A percentile compares a stretch with the other conserved stretches of the same genome.
Evolutionary conservation across 345 rosid genomes (phyloP).

Genomic region (Firmiana major): DNA sequence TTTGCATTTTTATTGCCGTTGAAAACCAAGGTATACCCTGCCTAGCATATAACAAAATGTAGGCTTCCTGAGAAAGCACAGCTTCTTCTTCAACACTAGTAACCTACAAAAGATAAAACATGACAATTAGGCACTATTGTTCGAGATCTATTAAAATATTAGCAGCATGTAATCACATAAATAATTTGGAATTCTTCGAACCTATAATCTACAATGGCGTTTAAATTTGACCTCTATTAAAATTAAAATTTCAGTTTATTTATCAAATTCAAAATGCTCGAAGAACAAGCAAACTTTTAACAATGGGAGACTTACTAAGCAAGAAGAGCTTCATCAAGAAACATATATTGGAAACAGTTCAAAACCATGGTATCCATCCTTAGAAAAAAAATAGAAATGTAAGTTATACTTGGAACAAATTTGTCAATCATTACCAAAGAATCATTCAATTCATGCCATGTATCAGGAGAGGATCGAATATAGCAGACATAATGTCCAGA

Average conservation of each 20-base stretch:
- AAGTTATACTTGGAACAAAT: background rate
- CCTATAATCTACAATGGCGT: background rate
- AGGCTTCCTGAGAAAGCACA: slow-evolving; percentile 69
- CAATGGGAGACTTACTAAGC: background rate
- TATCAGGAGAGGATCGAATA: slow-evolving; percentile 10
- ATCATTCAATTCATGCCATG: slow-evolving; percentile 17
- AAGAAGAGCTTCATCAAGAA: background rate
- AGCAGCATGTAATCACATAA: background rate
- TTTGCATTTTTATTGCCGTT: slow-evolving; percentile 35
- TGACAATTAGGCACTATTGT: background rate
- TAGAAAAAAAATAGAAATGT: background rate
- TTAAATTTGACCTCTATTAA: background rate
- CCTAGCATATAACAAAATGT: slow-evolving; percentile 76
- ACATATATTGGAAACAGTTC: background rate
- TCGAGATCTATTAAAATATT: background rate
- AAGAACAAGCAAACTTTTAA: background rate
- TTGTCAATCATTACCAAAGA: slow-evolving; percentile 15
- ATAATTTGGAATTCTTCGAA: background rate
- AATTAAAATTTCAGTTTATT: background rate
- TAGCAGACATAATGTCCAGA: slow-evolving; percentile 17
- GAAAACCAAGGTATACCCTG: slow-evolving; percentile 74
- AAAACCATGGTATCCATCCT: background rate
- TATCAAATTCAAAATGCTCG: background rate
- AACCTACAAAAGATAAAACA: slow-evolving; percentile 45
- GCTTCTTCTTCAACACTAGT: slow-evolving; percentile 40